A percentile compares a stretch with the other conserved stretches of the same genome.
phyloP scores from a whole-genome alignment of 2,329 filamentous ascomycete species.

The Clonostachys solani region DNA sequence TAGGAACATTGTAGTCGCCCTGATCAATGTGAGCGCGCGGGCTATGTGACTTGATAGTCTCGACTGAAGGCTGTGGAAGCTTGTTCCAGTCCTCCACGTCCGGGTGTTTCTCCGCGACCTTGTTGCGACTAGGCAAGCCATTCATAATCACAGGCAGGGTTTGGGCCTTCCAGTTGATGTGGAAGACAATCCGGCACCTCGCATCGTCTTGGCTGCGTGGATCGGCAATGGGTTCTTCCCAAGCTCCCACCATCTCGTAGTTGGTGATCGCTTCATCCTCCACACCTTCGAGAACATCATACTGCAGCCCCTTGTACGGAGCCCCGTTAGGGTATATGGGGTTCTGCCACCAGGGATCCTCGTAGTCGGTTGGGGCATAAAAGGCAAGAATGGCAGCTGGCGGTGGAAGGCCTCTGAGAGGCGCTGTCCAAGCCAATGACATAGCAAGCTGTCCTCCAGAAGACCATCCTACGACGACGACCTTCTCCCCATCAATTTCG shows the following conservation, averaged over 20 bases:
- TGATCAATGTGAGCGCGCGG: slow-evolving; percentile 5
- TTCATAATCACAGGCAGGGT: slow-evolving; percentile 26
- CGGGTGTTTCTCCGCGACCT: background rate
- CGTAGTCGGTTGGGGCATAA: slow-evolving; percentile 33
- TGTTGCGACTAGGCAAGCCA: slow-evolving; percentile 11
- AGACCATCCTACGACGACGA: slow-evolving; percentile 43
- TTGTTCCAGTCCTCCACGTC: too few relatives aligned
- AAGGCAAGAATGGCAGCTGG: slow-evolving; percentile 39
- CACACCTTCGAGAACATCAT: too few relatives aligned
- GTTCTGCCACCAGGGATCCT: slow-evolving; percentile 6
- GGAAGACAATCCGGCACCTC: slow-evolving; percentile 27
- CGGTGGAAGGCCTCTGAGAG: slow-evolving; percentile 16
- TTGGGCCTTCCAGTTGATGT: slow-evolving; percentile 36
- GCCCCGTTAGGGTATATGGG: too few relatives aligned
- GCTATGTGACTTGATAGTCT: background rate
- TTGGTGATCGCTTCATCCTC: too few relatives aligned
- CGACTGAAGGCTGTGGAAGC: too few relatives aligned
- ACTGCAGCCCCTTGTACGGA: too few relatives aligned
- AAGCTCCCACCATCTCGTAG: too few relatives aligned
- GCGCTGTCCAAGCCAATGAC: slow-evolving; percentile 30
- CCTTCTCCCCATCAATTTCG: slow-evolving; percentile 15
- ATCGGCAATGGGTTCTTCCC: slow-evolving; percentile 3
- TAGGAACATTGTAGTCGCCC: slow-evolving; percentile 3
- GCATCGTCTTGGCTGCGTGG: slow-evolving; percentile 21
- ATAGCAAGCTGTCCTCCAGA: slow-evolving; percentile 40